Base-by-base conservation (phyloP, 2,329 filamentous ascomycete species). In the Colletotrichum falcatum region DNA sequence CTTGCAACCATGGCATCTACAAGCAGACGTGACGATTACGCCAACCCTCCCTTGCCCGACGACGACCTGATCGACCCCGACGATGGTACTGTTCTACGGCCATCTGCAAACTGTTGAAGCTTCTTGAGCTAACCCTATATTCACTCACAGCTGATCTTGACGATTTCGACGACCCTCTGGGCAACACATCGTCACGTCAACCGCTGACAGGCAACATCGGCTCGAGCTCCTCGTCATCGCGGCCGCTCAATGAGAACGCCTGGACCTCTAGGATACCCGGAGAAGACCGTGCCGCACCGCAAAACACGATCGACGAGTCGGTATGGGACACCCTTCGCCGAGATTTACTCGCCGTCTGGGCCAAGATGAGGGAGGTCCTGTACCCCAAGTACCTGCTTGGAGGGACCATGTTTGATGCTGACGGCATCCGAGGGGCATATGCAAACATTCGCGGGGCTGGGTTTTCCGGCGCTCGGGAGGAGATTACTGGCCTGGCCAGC, bases 311-410 rank as follows among this genome's bases (percentile, higher is more conserved):
- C 80, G 96, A 99, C 81, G 96, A 99, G 83, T 91, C 91, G 1
- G 96, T 99, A 49, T 99, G 96, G 96, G 94, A 95, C 53, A 99
- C 96, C n/a, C 86, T 99, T 71, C 94, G 93, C 62, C 92, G 96
- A 75, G 96, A 99, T 81, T 84, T 99, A 74, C 83, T 95, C 9
- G 96, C 94, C 33, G 94, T 98, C 44, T 98, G 96, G 95, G 93
- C 94, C 83, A 99, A 99, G 87, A 94, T 99, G 91, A 91, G 93
- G 81, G 95, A 98, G 85, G 96, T 99, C 48, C 89, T 99, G 71
- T 99, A 94, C 82, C 96, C 96, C 23, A 95, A 95, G 78, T 98
- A 98, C 83, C 87, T 99, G 59, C 91, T 99, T 30, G 89, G 88
- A 44, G 89, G 89, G 37, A 89, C 87, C 69, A 90, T 91, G 88